A percentile compares a stretch with the other conserved stretches of the same genome.
Evolutionary conservation across 2,329 filamentous ascomycete species (phyloP).

Genomic region (Beauveria bassiana): DNA sequence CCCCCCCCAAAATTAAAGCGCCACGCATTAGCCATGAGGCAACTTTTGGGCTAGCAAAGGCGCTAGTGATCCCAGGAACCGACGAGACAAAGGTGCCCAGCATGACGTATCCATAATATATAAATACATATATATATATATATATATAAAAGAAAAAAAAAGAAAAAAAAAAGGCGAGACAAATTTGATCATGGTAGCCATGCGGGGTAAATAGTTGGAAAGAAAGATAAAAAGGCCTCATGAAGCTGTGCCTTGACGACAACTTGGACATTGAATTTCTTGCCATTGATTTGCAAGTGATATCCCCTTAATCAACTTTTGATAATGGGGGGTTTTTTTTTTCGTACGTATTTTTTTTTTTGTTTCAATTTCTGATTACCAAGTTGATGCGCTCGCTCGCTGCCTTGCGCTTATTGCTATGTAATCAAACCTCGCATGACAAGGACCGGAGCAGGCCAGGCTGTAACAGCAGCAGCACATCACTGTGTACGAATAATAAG

Average conservation of each 20-base stretch:
- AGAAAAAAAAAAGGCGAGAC: not conserved
- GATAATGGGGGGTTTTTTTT: not conserved
- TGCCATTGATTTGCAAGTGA: too few relatives aligned
- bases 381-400: not conserved
- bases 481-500: not conserved
- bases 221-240: too few relatives aligned
- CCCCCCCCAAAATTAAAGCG: too few relatives aligned
- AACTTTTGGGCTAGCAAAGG: not conserved
- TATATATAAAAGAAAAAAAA: too few relatives aligned
- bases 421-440: not conserved
- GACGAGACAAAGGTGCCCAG: not conserved
- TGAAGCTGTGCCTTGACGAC: too few relatives aligned
- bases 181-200: not conserved
- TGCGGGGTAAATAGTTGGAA: not conserved
- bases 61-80: not conserved
- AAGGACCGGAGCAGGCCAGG: not conserved
- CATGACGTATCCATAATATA: constrained; percentile 7
- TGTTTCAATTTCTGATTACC: not conserved
- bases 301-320: constrained; percentile 3
- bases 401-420: not conserved
- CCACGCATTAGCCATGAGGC: not conserved
- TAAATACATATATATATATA: too few relatives aligned
- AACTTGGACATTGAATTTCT: too few relatives aligned
- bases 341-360: not conserved
- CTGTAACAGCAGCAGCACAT: not conserved